Base-by-base conservation (phyloP, 2,329 filamentous ascomycete genomes). In the Penicillium sp. region DNA sequence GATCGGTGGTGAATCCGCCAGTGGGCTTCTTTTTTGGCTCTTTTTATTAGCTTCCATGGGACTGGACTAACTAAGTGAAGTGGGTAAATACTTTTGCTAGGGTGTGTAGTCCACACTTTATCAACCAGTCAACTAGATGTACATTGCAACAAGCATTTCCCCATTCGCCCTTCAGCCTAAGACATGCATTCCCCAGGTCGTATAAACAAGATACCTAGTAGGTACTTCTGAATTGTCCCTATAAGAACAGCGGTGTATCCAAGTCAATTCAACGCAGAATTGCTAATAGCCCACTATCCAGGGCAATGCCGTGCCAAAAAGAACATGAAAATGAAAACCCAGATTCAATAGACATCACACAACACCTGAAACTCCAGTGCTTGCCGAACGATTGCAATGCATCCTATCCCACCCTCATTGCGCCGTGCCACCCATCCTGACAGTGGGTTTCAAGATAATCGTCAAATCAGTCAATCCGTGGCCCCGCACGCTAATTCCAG, bases 321-420 rank as follows among this genome's bases (percentile, higher is more conserved):
- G 24, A 5, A 37, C 27, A 39, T 23, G 20, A 8, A 28, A 28
- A 44, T 13, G 39, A 34, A 32, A 43, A 45, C 35, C 42, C 41
- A 51, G 42, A 47, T 50, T 38, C 23, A 43, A 39, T 44, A 49
- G 46, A 51, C 36, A 50, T 46, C 46, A 50, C 38, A 44, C 40
- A 56, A 56, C 46, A 48, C 47, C 42, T 34, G 20, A 37, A 54
- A 58, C 50, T 49, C 41, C 55, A 45, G 41, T 50, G 54, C 55
- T 55, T 55, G 35, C 39, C 36, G 36, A 56, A 53, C 24, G 38
- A 47, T 42, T 50, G 42, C 38, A 55, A 50, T 51, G 46, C 46
- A 54, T 36, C 40, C 45, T 35, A 42, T 42, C 27, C 26, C 28
- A 48, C 41, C 34, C 31, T 41, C 35, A 34, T 46, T 31, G 31